These are phyloP conservation scores for Sutorius eximius DNA, from an alignment of 1,284 basidiomycete genomes.

Conservation along the genomic window DNA sequence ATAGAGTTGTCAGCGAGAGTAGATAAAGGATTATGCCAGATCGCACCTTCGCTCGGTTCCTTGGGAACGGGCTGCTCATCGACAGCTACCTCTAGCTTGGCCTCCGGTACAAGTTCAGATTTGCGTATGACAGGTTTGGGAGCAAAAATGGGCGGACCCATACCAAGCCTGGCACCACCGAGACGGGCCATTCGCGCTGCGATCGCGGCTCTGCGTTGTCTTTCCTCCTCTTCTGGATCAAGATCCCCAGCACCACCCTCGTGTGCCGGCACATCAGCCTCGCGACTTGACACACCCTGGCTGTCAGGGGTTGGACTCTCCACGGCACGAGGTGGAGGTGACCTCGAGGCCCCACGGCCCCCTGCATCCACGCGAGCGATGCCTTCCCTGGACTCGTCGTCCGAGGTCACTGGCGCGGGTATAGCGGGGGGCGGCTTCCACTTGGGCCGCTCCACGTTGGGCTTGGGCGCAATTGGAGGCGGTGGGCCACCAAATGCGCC, in stretches of 20 bases:
- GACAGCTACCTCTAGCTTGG: slow-evolving; percentile 11
- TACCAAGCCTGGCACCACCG: slow-evolving; percentile 82
- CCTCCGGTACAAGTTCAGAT: slow-evolving; percentile 10
- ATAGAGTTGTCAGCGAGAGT: slow-evolving; percentile 5
- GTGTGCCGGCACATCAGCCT: slow-evolving; percentile 21
- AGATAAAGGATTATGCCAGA: not conserved
- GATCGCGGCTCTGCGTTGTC: slow-evolving; percentile 75
- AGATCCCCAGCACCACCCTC: slow-evolving; percentile 44
- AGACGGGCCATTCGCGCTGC: slow-evolving; percentile 89
- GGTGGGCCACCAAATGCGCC: slow-evolving; percentile 68
- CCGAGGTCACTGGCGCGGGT: slow-evolving; percentile 36
- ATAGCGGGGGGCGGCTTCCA: slow-evolving; percentile 74
- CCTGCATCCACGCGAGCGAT: slow-evolving; percentile 12
- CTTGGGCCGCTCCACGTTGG: slow-evolving; percentile 68
- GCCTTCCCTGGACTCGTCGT: slow-evolving; percentile 41
- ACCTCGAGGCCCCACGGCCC: slow-evolving; percentile 32
- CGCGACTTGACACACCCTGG: slow-evolving; percentile 15
- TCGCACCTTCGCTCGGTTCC: slow-evolving; percentile 22
- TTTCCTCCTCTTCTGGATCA: slow-evolving; percentile 76
- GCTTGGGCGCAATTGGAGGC: slow-evolving; percentile 56
- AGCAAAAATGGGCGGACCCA: slow-evolving; percentile 69
- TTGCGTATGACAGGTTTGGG: slow-evolving; percentile 43
- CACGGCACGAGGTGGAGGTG: slow-evolving; percentile 25
- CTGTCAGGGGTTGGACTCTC: slow-evolving; percentile 15
- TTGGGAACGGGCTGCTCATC: slow-evolving; percentile 8